Base-by-base conservation (phyloP, 192 early-diverging fungal genomes). In the Podila clonocystis region DNA sequence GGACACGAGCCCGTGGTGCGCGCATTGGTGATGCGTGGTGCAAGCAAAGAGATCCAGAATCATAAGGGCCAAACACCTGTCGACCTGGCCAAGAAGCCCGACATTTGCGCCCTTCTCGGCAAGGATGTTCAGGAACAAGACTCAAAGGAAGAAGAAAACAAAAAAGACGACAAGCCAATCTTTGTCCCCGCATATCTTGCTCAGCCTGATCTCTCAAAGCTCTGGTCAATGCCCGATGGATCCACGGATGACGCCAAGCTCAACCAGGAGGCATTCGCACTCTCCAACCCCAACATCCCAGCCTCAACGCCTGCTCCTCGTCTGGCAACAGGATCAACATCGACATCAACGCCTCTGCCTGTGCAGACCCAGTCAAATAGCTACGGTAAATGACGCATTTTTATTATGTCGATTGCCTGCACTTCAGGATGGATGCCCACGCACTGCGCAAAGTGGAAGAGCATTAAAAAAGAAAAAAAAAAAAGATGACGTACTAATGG, bases 201-300 rank as follows among this genome's bases (percentile, higher is more conserved):
- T 28, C 83, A 91, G 17, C 92, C 92, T 0, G 91, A 93, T 31
- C 82, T 93, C n/a, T 82, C 86, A 31, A 91, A 91, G 72, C 79
- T 87, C 0, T 93, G 92, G 92, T 85, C 85, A 19, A 65, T 89
- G 58, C 92, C 92, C 1, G 91, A 91, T 5, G 88, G 85, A 31
- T 85, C 84, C 22, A 72, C 86, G 3, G 87, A 87, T n/a, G 82
- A 79, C 34, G 59, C 75, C 28, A 71, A 72, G 36, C 33, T 79
- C 29, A 79, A 79, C n/a, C 75, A 79, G 61, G 75, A 79, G 60
- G 75, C 75, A 24, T 79, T 79, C 63, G 12, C 60, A 1, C n/a
- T 79, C 7, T 79, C 69, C 22, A 79, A 79, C 58, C 75, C 75
- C 19, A 38, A 36, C 15, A n/a, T 70, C 3, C 58, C 50, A 55